These are phyloP conservation scores for Mycena rosella DNA, from an alignment of 768 basidiomycete species.

Conservation along the genomic window DNA sequence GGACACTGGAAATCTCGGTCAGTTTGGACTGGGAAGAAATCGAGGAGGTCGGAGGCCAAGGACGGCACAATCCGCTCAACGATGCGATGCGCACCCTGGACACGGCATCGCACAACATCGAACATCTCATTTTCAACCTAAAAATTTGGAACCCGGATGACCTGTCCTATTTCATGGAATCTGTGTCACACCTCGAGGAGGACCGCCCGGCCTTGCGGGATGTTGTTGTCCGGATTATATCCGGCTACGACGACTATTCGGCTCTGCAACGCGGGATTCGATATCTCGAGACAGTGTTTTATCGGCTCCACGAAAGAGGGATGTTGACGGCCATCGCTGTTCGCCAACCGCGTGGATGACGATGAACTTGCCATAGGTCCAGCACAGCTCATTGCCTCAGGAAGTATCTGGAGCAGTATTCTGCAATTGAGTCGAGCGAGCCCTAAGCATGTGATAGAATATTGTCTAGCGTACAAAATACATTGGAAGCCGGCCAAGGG, in stretches of 20 bases:
- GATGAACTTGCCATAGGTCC: constrained; percentile 6
- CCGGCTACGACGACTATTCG: not conserved
- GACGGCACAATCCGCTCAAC: too few species aligned
- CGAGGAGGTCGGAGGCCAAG: not conserved
- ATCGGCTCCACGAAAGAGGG: too few species aligned
- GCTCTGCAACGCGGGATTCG: too few species aligned
- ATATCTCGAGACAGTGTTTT: too few species aligned
- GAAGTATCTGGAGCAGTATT: constrained; percentile 11
- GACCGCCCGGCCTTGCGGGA: constrained; percentile 1
- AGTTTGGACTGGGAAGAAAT: constrained; percentile 10
- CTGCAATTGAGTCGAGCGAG: constrained; percentile 12
- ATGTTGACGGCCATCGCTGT: too few species aligned
- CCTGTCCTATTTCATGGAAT: too few species aligned
- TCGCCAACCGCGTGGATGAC: too few species aligned
- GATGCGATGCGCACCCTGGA: too few species aligned
- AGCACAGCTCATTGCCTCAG: constrained; percentile 14
- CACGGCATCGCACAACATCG: too few species aligned
- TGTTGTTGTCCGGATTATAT: constrained; percentile 4
- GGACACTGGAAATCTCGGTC: not conserved
- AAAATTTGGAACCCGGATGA: too few species aligned
- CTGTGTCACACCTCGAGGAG: not conserved
- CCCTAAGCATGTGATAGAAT: constrained; percentile 9
- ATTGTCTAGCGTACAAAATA: constrained; percentile 10
- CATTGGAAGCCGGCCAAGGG: constrained; percentile 9
- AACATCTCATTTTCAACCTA: too few species aligned